These are phyloP conservation scores for Penicillium mononematosum DNA, from an alignment of 495 filamentous ascomycete species.

Conservation along the genomic window DNA sequence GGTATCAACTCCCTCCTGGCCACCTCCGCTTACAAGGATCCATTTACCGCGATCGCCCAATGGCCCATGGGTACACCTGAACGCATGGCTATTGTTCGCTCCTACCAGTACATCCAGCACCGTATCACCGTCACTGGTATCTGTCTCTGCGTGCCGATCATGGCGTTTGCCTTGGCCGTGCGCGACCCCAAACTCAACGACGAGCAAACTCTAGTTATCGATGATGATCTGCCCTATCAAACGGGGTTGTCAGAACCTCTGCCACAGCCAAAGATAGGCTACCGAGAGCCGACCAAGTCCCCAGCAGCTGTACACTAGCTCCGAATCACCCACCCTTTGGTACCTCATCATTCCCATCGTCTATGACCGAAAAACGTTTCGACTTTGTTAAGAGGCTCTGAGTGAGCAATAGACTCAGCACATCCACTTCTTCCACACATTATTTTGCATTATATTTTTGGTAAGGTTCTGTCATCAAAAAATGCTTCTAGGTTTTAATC, in stretches of 20 bases:
- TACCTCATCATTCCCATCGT: not conserved
- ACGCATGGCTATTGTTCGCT: constrained; percentile 9
- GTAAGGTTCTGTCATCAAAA: no score
- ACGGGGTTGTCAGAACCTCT: not conserved
- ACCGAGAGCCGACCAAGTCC: not conserved
- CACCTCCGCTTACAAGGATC: constrained; percentile 7
- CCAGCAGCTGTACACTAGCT: not conserved
- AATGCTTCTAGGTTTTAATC: no score
- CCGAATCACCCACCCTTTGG: not conserved
- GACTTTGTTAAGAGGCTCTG: not conserved
- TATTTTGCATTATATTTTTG: no score
- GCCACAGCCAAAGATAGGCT: not conserved
- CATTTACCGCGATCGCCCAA: constrained; percentile 5
- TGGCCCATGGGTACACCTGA: constrained; percentile 14
- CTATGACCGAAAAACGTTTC: not conserved
- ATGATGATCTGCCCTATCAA: not conserved
- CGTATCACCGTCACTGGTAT: constrained; percentile 14
- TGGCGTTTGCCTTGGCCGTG: constrained; percentile 11
- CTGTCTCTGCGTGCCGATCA: constrained; percentile 13
- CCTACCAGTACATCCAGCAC: constrained; percentile 11
- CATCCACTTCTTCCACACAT: no score
- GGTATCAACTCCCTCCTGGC: constrained; percentile 10
- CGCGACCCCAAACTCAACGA: constrained; percentile 11
- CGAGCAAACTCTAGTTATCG: constrained; percentile 5
- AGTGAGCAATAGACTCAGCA: no score